These are phyloP conservation scores for Mycena sp. DNA, from an alignment of 1,284 basidiomycete genomes.

Conservation along the genomic window DNA sequence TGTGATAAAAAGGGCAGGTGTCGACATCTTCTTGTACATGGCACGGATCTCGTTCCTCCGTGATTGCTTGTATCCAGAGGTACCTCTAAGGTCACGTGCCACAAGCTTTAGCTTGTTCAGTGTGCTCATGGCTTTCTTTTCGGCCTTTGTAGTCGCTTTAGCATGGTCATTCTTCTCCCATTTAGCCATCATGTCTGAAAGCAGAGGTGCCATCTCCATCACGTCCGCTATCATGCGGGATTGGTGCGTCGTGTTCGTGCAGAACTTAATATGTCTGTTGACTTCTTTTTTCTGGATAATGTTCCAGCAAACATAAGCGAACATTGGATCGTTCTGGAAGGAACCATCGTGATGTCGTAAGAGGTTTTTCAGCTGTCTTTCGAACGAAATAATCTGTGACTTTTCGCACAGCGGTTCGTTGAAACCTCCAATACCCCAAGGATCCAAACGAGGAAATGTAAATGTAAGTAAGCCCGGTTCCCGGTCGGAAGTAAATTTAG, in stretches of 20 bases:
- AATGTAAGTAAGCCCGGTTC: too few relatives aligned
- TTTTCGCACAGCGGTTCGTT: too few relatives aligned
- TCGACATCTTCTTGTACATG: neutral
- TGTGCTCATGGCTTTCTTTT: neutral
- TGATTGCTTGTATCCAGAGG: neutral
- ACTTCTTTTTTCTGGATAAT: conserved; percentile 10
- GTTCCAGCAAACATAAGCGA: neutral
- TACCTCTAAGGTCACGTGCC: neutral
- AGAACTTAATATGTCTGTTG: neutral
- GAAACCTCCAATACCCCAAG: too few relatives aligned
- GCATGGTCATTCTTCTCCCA: neutral
- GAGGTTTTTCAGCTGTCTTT: neutral
- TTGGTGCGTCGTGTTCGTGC: neutral
- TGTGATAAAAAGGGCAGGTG: neutral
- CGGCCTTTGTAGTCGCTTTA: neutral
- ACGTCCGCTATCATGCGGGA: neutral
- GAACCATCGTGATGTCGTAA: neutral
- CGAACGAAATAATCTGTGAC: neutral
- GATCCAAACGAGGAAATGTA: too few relatives aligned
- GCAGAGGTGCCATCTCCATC: neutral
- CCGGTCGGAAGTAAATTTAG: too few relatives aligned
- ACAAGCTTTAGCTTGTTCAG: neutral
- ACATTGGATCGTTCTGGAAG: neutral
- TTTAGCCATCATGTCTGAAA: neutral
- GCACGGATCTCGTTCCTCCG: conserved; percentile 6